A percentile compares a stretch with the other conserved stretches of the same genome.
Conservation (phyloP, 2,329 filamentous ascomycete species). For the Magnaporthales sp. region DNA sequence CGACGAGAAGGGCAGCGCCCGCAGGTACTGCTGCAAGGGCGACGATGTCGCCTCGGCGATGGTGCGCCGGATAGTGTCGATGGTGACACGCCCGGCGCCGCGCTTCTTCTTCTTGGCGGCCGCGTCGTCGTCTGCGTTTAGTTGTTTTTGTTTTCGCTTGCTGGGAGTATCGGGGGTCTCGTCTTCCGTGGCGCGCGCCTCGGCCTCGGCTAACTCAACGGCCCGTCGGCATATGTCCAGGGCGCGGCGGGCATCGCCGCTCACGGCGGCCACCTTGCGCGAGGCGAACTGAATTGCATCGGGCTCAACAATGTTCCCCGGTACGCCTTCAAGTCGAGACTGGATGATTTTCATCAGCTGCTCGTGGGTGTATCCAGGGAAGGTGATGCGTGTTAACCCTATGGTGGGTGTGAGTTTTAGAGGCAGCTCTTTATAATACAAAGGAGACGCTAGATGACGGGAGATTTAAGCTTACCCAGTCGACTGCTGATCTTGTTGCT, state of each 20-base stretch:
- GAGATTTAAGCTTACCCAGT: conserved; percentile 38
- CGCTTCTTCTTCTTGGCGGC: conserved; percentile 27
- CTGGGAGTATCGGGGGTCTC: conserved; percentile 25
- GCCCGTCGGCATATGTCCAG: conserved; percentile 92
- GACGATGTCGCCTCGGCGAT: conserved; percentile 93
- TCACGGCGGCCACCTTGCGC: conserved; percentile 92
- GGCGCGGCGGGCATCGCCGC: conserved; percentile 83
- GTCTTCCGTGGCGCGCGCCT: conserved; percentile 23
- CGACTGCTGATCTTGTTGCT: conserved; percentile 98
- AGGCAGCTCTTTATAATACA: not conserved
- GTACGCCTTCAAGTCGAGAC: conserved; percentile 82
- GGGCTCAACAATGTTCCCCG: conserved; percentile 80
- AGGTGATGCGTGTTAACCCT: conserved; percentile 86
- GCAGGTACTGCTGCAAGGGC: conserved; percentile 82
- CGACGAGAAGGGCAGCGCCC: conserved; percentile 68
- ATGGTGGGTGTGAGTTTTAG: not conserved
- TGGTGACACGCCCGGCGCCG: conserved; percentile 61
- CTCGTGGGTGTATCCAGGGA: conserved; percentile 93
- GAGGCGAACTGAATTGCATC: conserved; percentile 96
- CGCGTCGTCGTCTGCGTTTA: conserved; percentile 15
- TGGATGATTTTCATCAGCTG: conserved; percentile 97
- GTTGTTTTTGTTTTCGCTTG: conserved; percentile 17
- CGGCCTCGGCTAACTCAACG: conserved; percentile 86
- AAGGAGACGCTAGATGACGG: not conserved
- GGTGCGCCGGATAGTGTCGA: conserved; percentile 85